A percentile compares a stretch with the other conserved stretches of the same genome.
Conservation (phyloP, 192 early-diverging fungal species). For the Paraglomus brasilianum region DNA sequence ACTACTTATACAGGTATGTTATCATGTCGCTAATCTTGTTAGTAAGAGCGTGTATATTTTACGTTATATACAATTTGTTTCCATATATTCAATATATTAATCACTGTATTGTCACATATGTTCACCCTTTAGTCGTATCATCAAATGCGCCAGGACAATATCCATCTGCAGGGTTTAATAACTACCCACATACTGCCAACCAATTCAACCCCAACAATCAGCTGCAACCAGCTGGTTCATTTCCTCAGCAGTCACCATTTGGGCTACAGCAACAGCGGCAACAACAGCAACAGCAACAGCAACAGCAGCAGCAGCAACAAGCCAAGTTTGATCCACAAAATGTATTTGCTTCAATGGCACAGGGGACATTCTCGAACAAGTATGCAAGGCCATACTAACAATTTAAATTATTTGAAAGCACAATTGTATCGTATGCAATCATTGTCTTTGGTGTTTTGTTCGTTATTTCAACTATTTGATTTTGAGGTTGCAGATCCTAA, state of each 20-base stretch:
- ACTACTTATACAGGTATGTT: neutral
- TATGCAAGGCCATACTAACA: no score
- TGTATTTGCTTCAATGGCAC: conserved; percentile 32
- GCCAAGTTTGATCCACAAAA: conserved; percentile 28
- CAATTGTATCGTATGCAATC: no score
- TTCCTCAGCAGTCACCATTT: conserved; percentile 8
- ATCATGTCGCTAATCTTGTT: neutral
- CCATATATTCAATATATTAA: conserved; percentile 5
- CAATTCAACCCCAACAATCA: conserved; percentile 34
- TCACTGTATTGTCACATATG: neutral
- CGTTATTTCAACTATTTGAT: no score
- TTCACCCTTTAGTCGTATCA: conserved; percentile 4
- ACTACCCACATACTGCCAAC: neutral
- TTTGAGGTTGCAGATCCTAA: no score
- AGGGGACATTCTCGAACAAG: no score
- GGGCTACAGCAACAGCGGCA: conserved; percentile 9
- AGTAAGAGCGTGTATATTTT: no score
- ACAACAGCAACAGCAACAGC: conserved; percentile 15
- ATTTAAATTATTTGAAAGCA: no score
- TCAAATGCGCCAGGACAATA: neutral
- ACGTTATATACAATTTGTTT: neutral
- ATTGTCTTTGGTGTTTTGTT: no score
- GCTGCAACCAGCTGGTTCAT: no score
- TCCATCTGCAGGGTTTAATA: neutral
- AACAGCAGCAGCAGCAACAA: conserved; percentile 34